phyloP scores from a whole-genome alignment of 441 rosid genomes.

The Iberis amara region DNA sequence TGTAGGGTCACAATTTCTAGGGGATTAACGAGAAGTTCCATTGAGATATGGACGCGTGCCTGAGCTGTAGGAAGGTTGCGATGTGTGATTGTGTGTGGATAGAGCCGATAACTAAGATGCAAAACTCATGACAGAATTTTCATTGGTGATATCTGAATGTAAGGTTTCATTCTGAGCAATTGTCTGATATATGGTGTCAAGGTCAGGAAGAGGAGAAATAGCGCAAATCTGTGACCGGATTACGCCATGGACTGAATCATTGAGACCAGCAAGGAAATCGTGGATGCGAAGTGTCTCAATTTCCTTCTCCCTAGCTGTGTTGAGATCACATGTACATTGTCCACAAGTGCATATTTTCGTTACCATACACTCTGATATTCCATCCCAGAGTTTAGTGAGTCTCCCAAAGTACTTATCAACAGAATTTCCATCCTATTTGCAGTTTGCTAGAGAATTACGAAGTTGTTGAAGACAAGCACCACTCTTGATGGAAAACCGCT shows the following conservation, averaged over 20 bases:
- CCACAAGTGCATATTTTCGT: not conserved
- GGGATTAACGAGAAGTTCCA: no score
- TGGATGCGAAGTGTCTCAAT: not conserved
- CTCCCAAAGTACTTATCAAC: not conserved
- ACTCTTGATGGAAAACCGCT: not conserved
- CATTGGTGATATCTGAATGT: no score
- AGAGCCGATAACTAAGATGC: no score
- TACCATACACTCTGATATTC: not conserved
- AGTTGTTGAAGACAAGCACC: not conserved
- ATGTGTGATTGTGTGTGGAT: no score
- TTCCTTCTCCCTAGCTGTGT: not conserved
- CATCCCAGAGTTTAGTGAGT: not conserved
- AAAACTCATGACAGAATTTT: no score
- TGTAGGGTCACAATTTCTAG: no score
- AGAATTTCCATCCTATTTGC: not conserved
- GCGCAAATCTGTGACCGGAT: not conserved
- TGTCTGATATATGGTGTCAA: no score
- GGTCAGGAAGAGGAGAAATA: no score
- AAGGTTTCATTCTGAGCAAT: no score
- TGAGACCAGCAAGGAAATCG: not conserved
- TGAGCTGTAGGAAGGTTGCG: no score
- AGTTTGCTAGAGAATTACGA: not conserved
- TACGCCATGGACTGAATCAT: not conserved
- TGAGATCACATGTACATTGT: not conserved
- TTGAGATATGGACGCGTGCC: no score